Conservation (phyloP, 2,329 filamentous ascomycete genomes). For the Pyrenophora seminiperda region DNA sequence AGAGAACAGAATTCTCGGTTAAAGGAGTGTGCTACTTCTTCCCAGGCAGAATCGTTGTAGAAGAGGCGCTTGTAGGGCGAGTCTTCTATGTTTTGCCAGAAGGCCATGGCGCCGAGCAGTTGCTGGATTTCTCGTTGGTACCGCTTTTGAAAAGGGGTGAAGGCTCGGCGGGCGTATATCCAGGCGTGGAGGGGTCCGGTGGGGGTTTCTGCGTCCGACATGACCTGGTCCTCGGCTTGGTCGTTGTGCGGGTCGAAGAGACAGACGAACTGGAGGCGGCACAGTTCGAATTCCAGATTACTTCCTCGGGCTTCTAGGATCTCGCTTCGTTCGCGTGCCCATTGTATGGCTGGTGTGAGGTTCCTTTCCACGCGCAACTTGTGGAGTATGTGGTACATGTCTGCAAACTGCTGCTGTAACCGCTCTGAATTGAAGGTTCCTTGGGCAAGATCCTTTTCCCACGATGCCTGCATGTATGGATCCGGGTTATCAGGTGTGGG, state of each 20-base stretch:
- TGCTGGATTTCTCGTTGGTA: conserved; percentile 81
- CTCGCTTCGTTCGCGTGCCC: conserved; percentile 74
- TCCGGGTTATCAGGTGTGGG: conserved; percentile 45
- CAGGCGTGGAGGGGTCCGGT: conserved; percentile 68
- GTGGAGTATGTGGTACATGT: conserved; percentile 89
- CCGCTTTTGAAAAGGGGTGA: conserved; percentile 73
- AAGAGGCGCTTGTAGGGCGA: conserved; percentile 85
- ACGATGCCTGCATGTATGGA: conserved; percentile 41
- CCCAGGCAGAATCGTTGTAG: conserved; percentile 74
- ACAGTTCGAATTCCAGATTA: conserved; percentile 93
- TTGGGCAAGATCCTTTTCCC: conserved; percentile 56
- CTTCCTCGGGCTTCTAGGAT: conserved; percentile 81
- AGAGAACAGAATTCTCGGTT: conserved; percentile 93
- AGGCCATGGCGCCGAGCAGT: conserved; percentile 81
- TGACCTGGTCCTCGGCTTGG: conserved; percentile 59
- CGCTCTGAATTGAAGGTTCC: conserved; percentile 66
- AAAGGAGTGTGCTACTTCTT: conserved; percentile 84
- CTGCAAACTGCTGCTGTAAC: conserved; percentile 79
- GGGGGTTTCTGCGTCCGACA: conserved; percentile 41
- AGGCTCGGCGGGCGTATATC: conserved; percentile 75
- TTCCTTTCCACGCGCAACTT: conserved; percentile 74
- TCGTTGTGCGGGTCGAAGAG: conserved; percentile 62
- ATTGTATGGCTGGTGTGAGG: conserved; percentile 81
- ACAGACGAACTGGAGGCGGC: conserved; percentile 86
- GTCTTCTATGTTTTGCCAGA: conserved; percentile 70